phyloP scores from a whole-genome alignment of 1,284 basidiomycete genomes.

The Uromyces viciae-fabae region DNA sequence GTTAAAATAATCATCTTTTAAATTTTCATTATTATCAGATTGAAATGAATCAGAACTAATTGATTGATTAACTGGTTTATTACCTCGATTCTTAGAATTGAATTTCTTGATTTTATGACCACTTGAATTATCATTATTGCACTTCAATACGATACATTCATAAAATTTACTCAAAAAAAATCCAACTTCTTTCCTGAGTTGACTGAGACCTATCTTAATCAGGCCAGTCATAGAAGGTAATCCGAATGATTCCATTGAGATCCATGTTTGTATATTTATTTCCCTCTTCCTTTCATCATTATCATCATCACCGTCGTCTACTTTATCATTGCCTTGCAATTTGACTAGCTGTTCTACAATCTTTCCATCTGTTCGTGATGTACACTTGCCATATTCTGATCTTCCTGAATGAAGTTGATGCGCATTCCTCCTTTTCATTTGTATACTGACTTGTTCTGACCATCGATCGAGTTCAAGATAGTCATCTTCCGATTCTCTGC shows the following conservation, averaged over 20 bases:
- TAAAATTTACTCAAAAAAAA: not conserved
- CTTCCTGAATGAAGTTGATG: too few relatives aligned
- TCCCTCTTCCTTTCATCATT: too few relatives aligned
- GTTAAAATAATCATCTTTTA: not conserved
- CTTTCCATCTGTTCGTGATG: not conserved
- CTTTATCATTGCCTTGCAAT: not conserved
- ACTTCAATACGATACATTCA: too few relatives aligned
- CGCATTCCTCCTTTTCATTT: not conserved
- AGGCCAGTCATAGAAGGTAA: not conserved
- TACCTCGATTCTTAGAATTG: not conserved
- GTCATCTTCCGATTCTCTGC: not conserved
- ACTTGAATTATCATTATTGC: not conserved
- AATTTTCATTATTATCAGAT: too few relatives aligned
- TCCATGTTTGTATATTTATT: not conserved
- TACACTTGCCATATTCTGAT: not conserved
- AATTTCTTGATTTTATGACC: not conserved
- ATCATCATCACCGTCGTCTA: not conserved
- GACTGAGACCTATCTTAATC: not conserved
- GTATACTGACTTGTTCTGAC: not conserved
- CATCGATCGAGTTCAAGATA: conserved; percentile 4
- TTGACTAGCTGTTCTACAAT: too few relatives aligned
- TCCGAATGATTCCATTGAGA: not conserved
- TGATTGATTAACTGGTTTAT: not conserved
- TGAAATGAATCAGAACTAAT: too few relatives aligned
- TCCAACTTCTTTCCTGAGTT: not conserved